Conservation (phyloP, 2,329 filamentous ascomycete genomes). For the Magnaporthales sp. region DNA sequence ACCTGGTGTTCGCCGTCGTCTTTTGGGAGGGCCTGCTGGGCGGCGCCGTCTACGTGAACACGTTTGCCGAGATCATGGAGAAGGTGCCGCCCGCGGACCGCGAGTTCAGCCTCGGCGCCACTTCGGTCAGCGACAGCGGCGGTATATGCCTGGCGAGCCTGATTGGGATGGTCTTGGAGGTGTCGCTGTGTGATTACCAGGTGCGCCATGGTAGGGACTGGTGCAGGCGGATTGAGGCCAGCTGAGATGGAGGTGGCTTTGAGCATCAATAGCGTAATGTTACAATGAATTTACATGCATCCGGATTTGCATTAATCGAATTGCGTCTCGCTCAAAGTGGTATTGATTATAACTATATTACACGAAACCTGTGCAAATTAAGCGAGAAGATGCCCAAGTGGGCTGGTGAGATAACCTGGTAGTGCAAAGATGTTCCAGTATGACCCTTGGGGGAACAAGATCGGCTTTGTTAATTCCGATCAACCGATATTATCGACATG, state of each 20-base stretch:
- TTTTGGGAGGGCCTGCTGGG: slow-evolving; percentile 95
- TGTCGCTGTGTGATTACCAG: slow-evolving; percentile 75
- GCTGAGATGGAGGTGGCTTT: slow-evolving; percentile 11
- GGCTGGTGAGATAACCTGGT: no score
- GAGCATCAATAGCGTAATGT: no score
- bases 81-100: slow-evolving; percentile 67
- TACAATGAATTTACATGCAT: no score
- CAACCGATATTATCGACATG: no score
- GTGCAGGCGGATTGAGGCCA: slow-evolving; percentile 49
- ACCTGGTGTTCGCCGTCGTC: slow-evolving; percentile 73
- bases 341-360: no score
- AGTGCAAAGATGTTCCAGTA: no score
- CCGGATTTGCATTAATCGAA: no score
- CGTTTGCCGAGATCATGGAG: slow-evolving; percentile 90
- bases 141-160: slow-evolving; percentile 87
- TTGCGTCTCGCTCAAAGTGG: no score
- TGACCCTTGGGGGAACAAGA: no score
- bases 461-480: no score
- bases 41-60: slow-evolving; percentile 89
- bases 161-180: slow-evolving; percentile 73
- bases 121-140: slow-evolving; percentile 83
- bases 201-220: slow-evolving; percentile 70
- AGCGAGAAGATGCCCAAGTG: no score
- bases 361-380: no score
- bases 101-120: slow-evolving; percentile 85